Percentiles rank a stretch among this genome's conserved stretches.
phyloP scores from a whole-genome alignment of 371 early-diverging fungal genomes.

The Actinomortierella ambigua region DNA sequence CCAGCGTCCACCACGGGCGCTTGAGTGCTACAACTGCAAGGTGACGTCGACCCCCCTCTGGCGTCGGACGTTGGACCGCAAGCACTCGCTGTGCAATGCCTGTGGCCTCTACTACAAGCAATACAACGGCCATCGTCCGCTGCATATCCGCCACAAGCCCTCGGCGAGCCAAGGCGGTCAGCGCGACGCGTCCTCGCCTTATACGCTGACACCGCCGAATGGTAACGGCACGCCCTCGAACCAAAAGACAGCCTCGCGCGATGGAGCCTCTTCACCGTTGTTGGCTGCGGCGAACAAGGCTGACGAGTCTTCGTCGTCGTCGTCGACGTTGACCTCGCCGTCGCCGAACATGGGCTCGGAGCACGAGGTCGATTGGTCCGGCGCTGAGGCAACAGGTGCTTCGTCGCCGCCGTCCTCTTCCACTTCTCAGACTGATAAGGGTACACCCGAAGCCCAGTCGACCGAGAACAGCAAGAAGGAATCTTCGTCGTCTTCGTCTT shows the following conservation, averaged over 20 bases:
- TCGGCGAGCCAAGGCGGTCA: conserved; percentile 23
- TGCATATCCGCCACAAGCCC: conserved; percentile 63
- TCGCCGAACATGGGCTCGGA: too few relatives aligned
- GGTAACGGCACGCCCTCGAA: conserved; percentile 4
- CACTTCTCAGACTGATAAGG: neutral
- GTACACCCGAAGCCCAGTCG: too few relatives aligned
- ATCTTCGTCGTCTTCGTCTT: too few relatives aligned
- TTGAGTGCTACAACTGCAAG: conserved; percentile 82
- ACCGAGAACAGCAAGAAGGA: too few relatives aligned
- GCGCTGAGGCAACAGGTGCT: neutral
- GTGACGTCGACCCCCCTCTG: conserved; percentile 82
- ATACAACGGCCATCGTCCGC: conserved; percentile 72
- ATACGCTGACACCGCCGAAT: conserved; percentile 24
- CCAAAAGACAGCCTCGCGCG: conserved; percentile 1
- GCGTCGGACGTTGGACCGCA: conserved; percentile 78
- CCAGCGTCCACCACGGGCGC: conserved; percentile 62
- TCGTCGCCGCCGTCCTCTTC: too few relatives aligned
- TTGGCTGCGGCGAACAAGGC: conserved; percentile 7
- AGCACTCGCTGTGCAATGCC: conserved; percentile 82
- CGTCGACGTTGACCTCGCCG: too few relatives aligned
- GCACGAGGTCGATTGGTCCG: too few relatives aligned
- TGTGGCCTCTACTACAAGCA: conserved; percentile 83
- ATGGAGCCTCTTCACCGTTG: neutral
- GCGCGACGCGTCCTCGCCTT: conserved; percentile 29
- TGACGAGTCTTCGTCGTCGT: too few relatives aligned